Evolutionary conservation across 352 stramenopile species (phyloP).

Genomic region (Phytophthora sp.): DNA sequence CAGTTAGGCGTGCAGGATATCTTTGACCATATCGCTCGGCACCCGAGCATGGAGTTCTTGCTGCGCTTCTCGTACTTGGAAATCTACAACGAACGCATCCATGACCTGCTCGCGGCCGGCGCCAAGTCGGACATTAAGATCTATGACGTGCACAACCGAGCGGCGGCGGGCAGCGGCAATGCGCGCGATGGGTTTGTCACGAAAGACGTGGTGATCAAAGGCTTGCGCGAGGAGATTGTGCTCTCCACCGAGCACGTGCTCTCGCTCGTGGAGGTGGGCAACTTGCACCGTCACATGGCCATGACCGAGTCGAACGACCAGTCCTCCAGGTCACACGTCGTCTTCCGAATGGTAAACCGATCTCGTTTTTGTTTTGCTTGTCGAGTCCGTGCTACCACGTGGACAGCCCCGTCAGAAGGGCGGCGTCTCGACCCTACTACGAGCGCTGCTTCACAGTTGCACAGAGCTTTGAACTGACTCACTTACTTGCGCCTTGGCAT

Average conservation of each 20-base stretch:
- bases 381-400: conserved; percentile 9
- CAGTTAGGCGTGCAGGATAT: conserved; percentile 87
- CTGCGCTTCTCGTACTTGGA: conserved; percentile 95
- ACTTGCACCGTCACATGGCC: conserved; percentile 78
- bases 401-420: conserved; percentile 28
- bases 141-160: conserved; percentile 66
- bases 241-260: conserved; percentile 81
- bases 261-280: conserved; percentile 84
- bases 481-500: conserved; percentile 24
- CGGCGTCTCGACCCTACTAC: conserved; percentile 1
- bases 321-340: conserved; percentile 78
- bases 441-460: conserved; percentile 25
- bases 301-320: conserved; percentile 80
- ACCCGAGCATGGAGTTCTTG: conserved; percentile 67
- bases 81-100: conserved; percentile 98
- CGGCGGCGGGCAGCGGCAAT: conserved; percentile 22
- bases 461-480: conserved; percentile 27
- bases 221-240: conserved; percentile 83
- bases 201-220: conserved; percentile 89
- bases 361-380: conserved; percentile 17
- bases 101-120: conserved; percentile 92
- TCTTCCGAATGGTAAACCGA: conserved; percentile 70
- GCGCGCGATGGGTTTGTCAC: conserved; percentile 39
- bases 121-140: conserved; percentile 78
- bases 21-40: conserved; percentile 80